Evolutionary conservation across 2,329 filamentous ascomycete species (phyloP).

Genomic region (Fusarium sp.): DNA sequence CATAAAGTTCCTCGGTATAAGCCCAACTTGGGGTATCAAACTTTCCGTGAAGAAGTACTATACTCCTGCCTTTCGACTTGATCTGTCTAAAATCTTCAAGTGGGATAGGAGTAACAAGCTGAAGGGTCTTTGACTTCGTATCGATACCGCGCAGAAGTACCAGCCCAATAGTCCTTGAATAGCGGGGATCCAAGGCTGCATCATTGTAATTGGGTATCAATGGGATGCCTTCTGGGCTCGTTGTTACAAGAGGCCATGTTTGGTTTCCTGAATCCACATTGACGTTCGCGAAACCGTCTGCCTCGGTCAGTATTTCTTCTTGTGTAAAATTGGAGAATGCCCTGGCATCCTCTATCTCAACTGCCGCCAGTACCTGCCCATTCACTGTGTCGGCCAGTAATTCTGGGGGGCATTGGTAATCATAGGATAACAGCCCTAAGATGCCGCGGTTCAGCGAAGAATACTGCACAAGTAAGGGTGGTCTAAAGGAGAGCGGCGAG

Average conservation of each 20-base stretch:
- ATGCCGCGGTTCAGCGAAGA: slow-evolving; percentile 63
- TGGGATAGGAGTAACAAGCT: slow-evolving; percentile 73
- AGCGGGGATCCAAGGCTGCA: slow-evolving; percentile 68
- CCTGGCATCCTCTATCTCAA: slow-evolving; percentile 66
- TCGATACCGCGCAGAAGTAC: slow-evolving; percentile 80
- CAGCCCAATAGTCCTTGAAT: slow-evolving; percentile 71
- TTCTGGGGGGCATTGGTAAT: slow-evolving; percentile 69
- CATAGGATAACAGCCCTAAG: slow-evolving; percentile 75
- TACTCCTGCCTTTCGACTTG: slow-evolving; percentile 56
- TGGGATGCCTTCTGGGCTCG: slow-evolving; percentile 66
- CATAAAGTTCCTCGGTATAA: slow-evolving; percentile 72
- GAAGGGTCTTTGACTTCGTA: slow-evolving; percentile 61
- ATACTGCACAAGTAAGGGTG: slow-evolving; percentile 74
- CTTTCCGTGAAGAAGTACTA: slow-evolving; percentile 75
- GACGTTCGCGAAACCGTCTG: slow-evolving; percentile 34
- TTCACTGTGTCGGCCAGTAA: slow-evolving; percentile 75
- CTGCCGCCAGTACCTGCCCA: slow-evolving; percentile 75
- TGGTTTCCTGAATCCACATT: not conserved
- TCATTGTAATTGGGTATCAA: slow-evolving; percentile 68
- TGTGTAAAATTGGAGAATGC: slow-evolving; percentile 58
- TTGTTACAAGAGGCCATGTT: slow-evolving; percentile 18
- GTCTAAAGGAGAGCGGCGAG: slow-evolving; percentile 65
- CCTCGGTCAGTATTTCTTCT: not conserved
- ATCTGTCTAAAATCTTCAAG: slow-evolving; percentile 55
- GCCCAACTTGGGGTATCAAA: slow-evolving; percentile 78